Evolutionary conservation across 2,329 filamentous ascomycete genomes (phyloP).

Genomic region (Fusarium haematococcum): DNA sequence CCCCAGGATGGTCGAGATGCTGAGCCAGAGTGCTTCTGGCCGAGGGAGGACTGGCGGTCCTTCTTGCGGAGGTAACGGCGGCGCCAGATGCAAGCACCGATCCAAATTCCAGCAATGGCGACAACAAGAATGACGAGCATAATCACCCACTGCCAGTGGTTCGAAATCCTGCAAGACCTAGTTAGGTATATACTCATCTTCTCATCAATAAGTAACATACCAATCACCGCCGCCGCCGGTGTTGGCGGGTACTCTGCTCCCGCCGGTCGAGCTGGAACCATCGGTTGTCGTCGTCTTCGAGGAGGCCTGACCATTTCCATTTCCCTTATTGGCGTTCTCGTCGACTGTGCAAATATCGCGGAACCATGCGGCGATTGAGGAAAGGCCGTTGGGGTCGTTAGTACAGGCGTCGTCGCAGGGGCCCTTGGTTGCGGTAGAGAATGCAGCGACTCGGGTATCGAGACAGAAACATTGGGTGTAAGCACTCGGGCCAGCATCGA

Average conservation of each 20-base stretch:
- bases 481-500: constrained; percentile 60
- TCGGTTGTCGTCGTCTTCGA: constrained; percentile 28
- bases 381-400: constrained; percentile 56
- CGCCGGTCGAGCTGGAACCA: constrained; percentile 15
- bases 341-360: constrained; percentile 70
- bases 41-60: constrained; percentile 61
- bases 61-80: constrained; percentile 78
- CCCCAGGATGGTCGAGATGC: constrained; percentile 52
- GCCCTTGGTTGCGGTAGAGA: constrained; percentile 66
- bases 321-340: constrained; percentile 36
- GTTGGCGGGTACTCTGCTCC: constrained; percentile 12
- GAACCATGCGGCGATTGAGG: constrained; percentile 77
- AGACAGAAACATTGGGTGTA: constrained; percentile 82
- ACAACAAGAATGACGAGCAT: constrained; percentile 82
- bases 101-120: constrained; percentile 74
- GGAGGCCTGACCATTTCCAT: constrained; percentile 18
- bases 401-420: constrained; percentile 73
- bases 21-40: constrained; percentile 55
- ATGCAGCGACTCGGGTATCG: constrained; percentile 67
- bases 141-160: constrained; percentile 83
- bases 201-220: constrained; percentile 49
- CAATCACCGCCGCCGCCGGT: constrained; percentile 58
- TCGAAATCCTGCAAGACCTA: constrained; percentile 65
- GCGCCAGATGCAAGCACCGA: constrained; percentile 77
- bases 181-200: constrained; percentile 8